Percentiles rank a stretch among this genome's conserved stretches.
These are phyloP conservation scores for Zarea fungicola DNA, from an alignment of 2,329 filamentous ascomycete species.

Conservation along the genomic window DNA sequence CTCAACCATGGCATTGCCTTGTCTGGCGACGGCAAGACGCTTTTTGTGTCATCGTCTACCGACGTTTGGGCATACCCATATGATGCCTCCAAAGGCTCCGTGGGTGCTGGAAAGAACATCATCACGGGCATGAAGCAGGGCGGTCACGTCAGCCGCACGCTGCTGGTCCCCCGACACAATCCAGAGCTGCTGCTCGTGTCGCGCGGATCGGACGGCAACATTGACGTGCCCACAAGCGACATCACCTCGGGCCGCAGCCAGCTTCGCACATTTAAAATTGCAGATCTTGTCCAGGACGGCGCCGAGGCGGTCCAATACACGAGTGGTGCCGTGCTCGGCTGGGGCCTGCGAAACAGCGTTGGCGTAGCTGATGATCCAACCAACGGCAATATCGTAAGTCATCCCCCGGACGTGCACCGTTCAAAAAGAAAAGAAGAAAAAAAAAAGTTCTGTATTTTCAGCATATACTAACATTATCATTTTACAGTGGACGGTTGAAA, in stretches of 20 bases:
- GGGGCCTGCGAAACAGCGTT: slow-evolving; percentile 66
- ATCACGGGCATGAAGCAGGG: slow-evolving; percentile 50
- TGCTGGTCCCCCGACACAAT: slow-evolving; percentile 49
- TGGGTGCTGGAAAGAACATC: slow-evolving; percentile 39
- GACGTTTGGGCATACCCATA: slow-evolving; percentile 58
- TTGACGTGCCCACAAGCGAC: slow-evolving; percentile 46
- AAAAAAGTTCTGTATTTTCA: not conserved
- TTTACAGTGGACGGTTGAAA: slow-evolving; percentile 55
- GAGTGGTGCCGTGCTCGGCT: slow-evolving; percentile 46
- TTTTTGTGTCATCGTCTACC: slow-evolving; percentile 46
- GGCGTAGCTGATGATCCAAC: slow-evolving; percentile 56
- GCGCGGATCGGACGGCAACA: slow-evolving; percentile 53
- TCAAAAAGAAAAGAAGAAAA: not conserved
- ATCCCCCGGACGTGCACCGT: too few relatives aligned
- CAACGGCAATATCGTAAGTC: slow-evolving; percentile 37
- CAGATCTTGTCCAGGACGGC: slow-evolving; percentile 21
- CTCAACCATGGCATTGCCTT: slow-evolving; percentile 47
- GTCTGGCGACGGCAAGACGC: slow-evolving; percentile 38
- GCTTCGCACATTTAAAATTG: slow-evolving; percentile 46
- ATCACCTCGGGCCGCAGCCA: slow-evolving; percentile 51
- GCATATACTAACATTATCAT: too few relatives aligned
- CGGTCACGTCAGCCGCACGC: slow-evolving; percentile 59
- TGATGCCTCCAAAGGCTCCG: slow-evolving; percentile 42
- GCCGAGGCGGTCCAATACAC: slow-evolving; percentile 30
- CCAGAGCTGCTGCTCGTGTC: slow-evolving; percentile 55